phyloP scores from a whole-genome alignment of 2,329 filamentous ascomycete genomes.

The Herpomyces periplanetae region DNA sequence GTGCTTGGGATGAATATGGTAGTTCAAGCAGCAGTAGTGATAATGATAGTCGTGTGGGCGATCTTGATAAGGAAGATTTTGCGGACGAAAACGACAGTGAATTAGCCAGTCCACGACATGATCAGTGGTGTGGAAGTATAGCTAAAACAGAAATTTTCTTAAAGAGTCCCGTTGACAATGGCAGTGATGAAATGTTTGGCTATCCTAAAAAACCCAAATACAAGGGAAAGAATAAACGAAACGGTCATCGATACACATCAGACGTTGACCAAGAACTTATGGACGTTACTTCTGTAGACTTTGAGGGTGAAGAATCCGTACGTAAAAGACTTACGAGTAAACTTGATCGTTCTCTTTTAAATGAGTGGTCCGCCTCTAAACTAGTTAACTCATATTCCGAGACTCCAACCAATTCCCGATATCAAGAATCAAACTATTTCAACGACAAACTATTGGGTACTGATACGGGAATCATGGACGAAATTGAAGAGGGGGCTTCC shows the following conservation, averaged over 20 bases:
- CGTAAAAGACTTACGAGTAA: no score
- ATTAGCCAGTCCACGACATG: slow-evolving; percentile 1
- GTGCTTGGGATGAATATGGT: slow-evolving; percentile 1
- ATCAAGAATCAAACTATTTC: slow-evolving; percentile 3
- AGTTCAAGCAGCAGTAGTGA: slow-evolving; percentile 1
- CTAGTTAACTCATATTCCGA: slow-evolving; percentile 5
- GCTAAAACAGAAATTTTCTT: no score
- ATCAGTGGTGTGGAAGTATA: slow-evolving; percentile 1
- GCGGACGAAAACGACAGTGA: slow-evolving; percentile 1
- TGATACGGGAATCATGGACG: slow-evolving; percentile 2
- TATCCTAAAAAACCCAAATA: no score
- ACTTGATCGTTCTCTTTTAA: no score
- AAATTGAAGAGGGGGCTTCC: slow-evolving; percentile 5
- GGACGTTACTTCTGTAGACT: no score
- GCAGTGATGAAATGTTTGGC: no score
- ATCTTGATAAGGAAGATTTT: slow-evolving; percentile 3
- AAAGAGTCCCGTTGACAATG: no score
- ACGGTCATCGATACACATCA: no score
- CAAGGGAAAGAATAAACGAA: no score
- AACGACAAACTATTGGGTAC: slow-evolving; percentile 4
- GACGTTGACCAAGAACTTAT: no score
- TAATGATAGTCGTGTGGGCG: slow-evolving; percentile 2
- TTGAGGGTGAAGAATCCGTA: no score
- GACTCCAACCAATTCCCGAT: slow-evolving; percentile 1
- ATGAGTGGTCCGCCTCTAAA: no score